Conservation (phyloP, 345 rosid genomes). For the Ceriops zippeliana region DNA sequence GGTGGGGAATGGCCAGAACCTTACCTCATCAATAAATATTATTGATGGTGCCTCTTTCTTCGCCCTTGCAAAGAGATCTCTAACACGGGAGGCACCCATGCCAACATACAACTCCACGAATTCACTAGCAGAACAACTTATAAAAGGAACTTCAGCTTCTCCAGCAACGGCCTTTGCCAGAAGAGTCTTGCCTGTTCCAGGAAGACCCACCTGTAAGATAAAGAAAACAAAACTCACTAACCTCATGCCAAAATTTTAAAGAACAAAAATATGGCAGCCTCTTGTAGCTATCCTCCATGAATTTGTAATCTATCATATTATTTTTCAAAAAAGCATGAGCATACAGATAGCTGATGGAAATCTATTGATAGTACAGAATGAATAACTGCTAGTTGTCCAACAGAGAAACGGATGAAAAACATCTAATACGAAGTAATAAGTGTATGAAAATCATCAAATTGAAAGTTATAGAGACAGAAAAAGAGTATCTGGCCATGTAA, state of each 20-base stretch:
- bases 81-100: slow-evolving; percentile 98
- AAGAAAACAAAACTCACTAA: slow-evolving; percentile 9
- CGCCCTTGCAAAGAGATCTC: slow-evolving; percentile 93
- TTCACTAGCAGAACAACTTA: slow-evolving; percentile 97
- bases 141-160: slow-evolving; percentile 93
- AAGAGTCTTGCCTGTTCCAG: slow-evolving; percentile 97
- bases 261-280: neutral
- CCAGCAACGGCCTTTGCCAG: slow-evolving; percentile 97
- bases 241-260: slow-evolving; percentile 9
- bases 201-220: slow-evolving; percentile 80
- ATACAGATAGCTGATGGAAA: neutral
- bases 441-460: neutral
- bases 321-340: neutral
- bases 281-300: slow-evolving; percentile 1
- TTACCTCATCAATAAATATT: slow-evolving; percentile 91
- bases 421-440: neutral
- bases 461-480: neutral
- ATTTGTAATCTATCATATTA: slow-evolving; percentile 8
- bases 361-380: neutral
- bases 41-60: slow-evolving; percentile 98
- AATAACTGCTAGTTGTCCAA: neutral
- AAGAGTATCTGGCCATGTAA: neutral
- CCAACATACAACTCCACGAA: slow-evolving; percentile 94
- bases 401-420: neutral
- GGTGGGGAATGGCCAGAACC: neutral